phyloP scores from a whole-genome alignment of 176 grass and related monocot species.

The Puccinellia tenuiflora region DNA sequence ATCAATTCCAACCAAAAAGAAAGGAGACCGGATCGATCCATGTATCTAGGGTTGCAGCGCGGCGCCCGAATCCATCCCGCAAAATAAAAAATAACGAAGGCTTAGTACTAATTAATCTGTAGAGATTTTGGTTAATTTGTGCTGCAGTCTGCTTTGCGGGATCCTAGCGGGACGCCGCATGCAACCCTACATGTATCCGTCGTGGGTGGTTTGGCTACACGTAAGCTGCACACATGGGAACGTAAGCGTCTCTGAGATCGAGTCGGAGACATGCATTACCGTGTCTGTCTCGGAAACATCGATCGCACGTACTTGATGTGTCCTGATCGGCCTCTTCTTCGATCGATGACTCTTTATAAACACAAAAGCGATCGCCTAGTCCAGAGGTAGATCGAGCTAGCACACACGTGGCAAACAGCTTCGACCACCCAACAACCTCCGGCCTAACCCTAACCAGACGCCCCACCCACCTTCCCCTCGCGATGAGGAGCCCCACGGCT shows the following conservation, averaged over 20 bases:
- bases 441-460: background rate
- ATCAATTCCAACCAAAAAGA: background rate
- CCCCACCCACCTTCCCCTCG: background rate
- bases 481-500: background rate
- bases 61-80: too few species aligned
- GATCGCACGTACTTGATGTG: too few species aligned
- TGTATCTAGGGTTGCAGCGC: too few species aligned
- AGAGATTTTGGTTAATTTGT: too few species aligned
- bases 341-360: background rate
- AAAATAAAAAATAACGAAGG: too few species aligned
- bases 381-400: background rate
- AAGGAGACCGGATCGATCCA: background rate
- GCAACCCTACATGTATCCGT: too few species aligned
- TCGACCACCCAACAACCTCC: background rate
- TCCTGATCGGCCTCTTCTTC: background rate
- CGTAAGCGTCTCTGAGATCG: background rate
- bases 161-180: too few species aligned
- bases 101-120: too few species aligned
- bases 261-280: background rate
- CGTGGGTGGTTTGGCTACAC: background rate
- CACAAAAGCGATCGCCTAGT: background rate
- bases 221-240: background rate
- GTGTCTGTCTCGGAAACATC: background rate
- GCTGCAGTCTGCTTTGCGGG: too few species aligned
- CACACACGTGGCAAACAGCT: too few species aligned